These are phyloP conservation scores for Discostella stelligeroides DNA, from an alignment of 108 stramenopile genomes.

Conservation along the genomic window DNA sequence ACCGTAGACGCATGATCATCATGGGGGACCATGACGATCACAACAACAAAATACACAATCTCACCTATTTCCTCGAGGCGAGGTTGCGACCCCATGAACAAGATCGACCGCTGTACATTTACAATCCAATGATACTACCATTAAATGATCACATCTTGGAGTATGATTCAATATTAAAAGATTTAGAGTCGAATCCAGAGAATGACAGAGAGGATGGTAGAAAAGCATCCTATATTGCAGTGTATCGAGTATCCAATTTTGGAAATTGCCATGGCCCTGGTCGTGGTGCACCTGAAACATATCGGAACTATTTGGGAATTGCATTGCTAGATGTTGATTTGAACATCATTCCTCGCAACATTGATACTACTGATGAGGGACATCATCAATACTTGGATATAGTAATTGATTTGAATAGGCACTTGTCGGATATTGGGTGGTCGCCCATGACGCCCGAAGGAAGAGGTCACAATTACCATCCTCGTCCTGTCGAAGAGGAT, in stretches of 20 bases:
- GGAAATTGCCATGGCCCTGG: conserved; percentile 52
- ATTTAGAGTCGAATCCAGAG: neutral
- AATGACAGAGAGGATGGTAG: neutral
- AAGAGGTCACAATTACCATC: neutral
- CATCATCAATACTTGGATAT: conserved; percentile 37
- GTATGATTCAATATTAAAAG: conserved; percentile 13
- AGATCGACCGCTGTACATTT: conserved; percentile 47
- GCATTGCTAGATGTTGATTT: conserved; percentile 48
- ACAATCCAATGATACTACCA: conserved; percentile 50
- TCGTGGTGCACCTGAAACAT: conserved; percentile 33
- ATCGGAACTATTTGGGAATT: conserved; percentile 40
- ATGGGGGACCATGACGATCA: neutral
- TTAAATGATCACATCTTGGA: conserved; percentile 25
- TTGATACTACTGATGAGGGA: conserved; percentile 5
- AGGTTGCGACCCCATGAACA: conserved; percentile 26
- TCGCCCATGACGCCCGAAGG: neutral
- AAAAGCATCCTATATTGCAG: conserved; percentile 35
- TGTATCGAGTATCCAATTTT: conserved; percentile 45
- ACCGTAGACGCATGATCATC: conserved; percentile 29
- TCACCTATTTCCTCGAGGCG: conserved; percentile 42
- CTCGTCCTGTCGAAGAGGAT: neutral
- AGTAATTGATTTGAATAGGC: conserved; percentile 39
- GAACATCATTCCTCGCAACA: conserved; percentile 27
- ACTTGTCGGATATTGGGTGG: conserved; percentile 22
- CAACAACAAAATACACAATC: conserved; percentile 26